These are phyloP conservation scores for Penstemon eatonii DNA, from an alignment of 257 asterid genomes.

Conservation along the genomic window DNA sequence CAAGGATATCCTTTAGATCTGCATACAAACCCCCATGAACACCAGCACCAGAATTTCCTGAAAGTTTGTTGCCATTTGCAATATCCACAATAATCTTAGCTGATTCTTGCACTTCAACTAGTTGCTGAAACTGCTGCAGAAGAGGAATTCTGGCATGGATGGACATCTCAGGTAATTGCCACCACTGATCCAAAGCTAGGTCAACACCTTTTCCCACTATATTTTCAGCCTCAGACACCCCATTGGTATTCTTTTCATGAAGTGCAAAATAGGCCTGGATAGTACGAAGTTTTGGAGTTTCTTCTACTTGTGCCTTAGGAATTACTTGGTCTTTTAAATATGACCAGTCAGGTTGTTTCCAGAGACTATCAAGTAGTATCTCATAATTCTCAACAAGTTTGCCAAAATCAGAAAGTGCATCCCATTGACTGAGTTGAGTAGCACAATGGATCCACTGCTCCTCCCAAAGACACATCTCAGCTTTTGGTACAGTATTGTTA, in stretches of 20 bases:
- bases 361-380: slow-evolving; percentile 86
- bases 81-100: slow-evolving; percentile 86
- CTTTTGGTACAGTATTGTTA: slow-evolving; percentile 93
- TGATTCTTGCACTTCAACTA: slow-evolving; percentile 98
- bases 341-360: slow-evolving; percentile 99
- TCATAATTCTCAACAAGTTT: slow-evolving; percentile 93
- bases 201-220: slow-evolving; percentile 94
- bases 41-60: slow-evolving; percentile 83
- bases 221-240: slow-evolving; percentile 89
- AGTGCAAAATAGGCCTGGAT: slow-evolving; percentile 96
- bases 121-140: slow-evolving; percentile 96
- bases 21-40: slow-evolving; percentile 82
- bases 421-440: slow-evolving; percentile 97
- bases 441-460: slow-evolving; percentile 99
- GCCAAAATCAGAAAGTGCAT: slow-evolving; percentile 89
- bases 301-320: slow-evolving; percentile 98
- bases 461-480: slow-evolving; percentile 99
- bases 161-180: slow-evolving; percentile 99
- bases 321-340: slow-evolving; percentile 88
- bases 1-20: slow-evolving; percentile 97
- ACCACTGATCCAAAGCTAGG: slow-evolving; percentile 99
- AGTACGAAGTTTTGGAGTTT: slow-evolving; percentile 91
- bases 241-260: slow-evolving; percentile 90
- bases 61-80: slow-evolving; percentile 78
- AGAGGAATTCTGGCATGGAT: slow-evolving; percentile 92